Percentiles rank a stretch among this genome's conserved stretches.
These are phyloP conservation scores for Paxillus involutus DNA, from an alignment of 768 basidiomycete genomes.

Conservation along the genomic window DNA sequence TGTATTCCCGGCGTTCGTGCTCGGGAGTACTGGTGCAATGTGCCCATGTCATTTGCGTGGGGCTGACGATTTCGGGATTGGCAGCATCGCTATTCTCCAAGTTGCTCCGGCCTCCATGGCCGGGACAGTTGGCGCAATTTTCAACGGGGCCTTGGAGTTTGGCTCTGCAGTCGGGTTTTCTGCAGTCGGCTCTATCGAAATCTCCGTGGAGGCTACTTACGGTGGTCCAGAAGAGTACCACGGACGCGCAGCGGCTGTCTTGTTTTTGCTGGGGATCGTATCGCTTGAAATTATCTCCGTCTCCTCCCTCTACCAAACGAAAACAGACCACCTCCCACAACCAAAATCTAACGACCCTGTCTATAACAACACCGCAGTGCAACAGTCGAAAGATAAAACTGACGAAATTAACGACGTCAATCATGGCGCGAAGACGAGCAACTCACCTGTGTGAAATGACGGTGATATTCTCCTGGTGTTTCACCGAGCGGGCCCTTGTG, in stretches of 20 bases:
- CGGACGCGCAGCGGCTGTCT: slow-evolving; percentile 46
- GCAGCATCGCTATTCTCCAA: slow-evolving; percentile 51
- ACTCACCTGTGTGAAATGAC: background rate
- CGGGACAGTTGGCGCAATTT: slow-evolving; percentile 57
- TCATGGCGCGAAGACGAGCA: background rate
- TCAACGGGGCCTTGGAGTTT: slow-evolving; percentile 53
- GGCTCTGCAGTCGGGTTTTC: slow-evolving; percentile 53
- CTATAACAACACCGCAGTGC: background rate
- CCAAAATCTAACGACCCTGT: background rate
- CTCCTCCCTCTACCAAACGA: slow-evolving; percentile 34
- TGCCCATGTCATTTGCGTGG: background rate
- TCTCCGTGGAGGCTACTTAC: slow-evolving; percentile 30
- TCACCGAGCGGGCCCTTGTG: too few species aligned
- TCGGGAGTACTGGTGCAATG: slow-evolving; percentile 45
- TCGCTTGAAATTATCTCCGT: slow-evolving; percentile 31
- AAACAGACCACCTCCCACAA: slow-evolving; percentile 8
- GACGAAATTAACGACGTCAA: background rate
- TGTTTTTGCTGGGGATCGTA: slow-evolving; percentile 42
- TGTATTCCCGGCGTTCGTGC: slow-evolving; percentile 48
- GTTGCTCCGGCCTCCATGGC: slow-evolving; percentile 47
- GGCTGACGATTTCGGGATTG: background rate
- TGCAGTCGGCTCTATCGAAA: slow-evolving; percentile 47
- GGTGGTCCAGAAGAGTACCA: slow-evolving; percentile 32
- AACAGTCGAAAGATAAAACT: background rate
- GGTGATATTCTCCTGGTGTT: slow-evolving; percentile 29